Base-by-base conservation (phyloP, 1,284 basidiomycete species). In the Lignosus rhinocerotis region DNA sequence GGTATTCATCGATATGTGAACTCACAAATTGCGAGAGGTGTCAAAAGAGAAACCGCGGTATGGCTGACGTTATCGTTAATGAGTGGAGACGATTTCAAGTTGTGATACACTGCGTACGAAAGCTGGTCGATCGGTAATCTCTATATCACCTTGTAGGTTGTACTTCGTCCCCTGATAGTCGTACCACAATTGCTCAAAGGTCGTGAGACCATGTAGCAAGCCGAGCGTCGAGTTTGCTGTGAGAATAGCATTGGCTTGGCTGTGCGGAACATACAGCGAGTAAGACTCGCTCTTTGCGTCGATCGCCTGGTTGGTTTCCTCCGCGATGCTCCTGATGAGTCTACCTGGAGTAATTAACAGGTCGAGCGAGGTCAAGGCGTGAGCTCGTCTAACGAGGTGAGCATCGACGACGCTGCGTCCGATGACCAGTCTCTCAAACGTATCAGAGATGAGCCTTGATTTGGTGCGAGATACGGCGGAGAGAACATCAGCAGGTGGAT, bases 21-120 rank as follows among this genome's bases (percentile, higher is more conserved):
- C 63, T 53, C 43, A 69, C 67, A 65, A 90, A 69, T 88, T 83
- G 7, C 88, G 75, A 1, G 86, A 73, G 0, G 89, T 96, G 66
- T 96, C 94, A 8, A 96, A 79, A 75, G 89, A 82, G 52, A 95
- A 80, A 1, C 92, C 92, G 17, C 94, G 84, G 67, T 82, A 90
- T 1, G 86, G 82, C 90, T 90, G 60, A 2, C 10, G 11, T 12
- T 16, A 3, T 6, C 12, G 36, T n/a, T 48, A 47, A 36, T 45
- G 60, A 21, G 21, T 41, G 6, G 32, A 33, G 11, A 33, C 6
- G 7, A 8, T 52, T 12, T 10, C 5, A 19, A 5, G 21, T 25
- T 25, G n/a, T 11, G 31, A 46, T 1, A 19, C 16, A 5, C 43
- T 21, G 58, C 64, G 36, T 66, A 87, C 87, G 69, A 81, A 90